Base-by-base conservation (phyloP, 495 filamentous ascomycete species). In the Daldinia decipiens region DNA sequence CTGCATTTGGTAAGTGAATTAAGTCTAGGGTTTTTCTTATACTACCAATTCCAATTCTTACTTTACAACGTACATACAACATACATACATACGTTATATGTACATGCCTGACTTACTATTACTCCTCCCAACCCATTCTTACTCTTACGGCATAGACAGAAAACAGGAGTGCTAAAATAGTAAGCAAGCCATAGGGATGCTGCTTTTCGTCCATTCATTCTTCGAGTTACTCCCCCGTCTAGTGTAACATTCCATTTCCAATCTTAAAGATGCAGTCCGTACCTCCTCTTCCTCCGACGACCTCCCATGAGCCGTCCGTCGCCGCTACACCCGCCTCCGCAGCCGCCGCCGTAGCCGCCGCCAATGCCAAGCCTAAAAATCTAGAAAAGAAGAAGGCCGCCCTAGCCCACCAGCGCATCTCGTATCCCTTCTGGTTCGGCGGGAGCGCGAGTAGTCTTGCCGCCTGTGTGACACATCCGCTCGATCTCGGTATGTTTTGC, bases 401-500 rank as follows among this genome's bases (percentile, higher is more conserved):
- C 6, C 36, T 77, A 54, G 50, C 63, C 13, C 55, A 52, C 29
- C 71, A 81, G 65, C 69, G 75, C 66, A 82, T 90, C 43, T 85
- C 86, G 67, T 93, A 93, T 78, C 92, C 92, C 31, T 95, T 97
- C 82, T 97, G 94, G 94, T 97, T 98, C 80, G 94, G 94, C 40
- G 94, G 94, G 24, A 95, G 91, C 74, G 92, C 94, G 19, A 94
- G 91, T 70, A 95, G 92, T 78, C 90, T 96, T 82, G 94, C 94
- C 38, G 94, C 94, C 11, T 89, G 88, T 70, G 89, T 96, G 24
- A 98, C 94, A 34, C 94, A 98, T 83, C 94, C 94, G 29, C 83
- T 98, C 72, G 93, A 97, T 86, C 84, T 92, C 43, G 84, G 91
- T 93, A 82, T 74, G 88, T 82, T 31, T 21, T 47, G 19, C 19